These are phyloP conservation scores for Botrytis galanthina DNA, from an alignment of 2,329 filamentous ascomycete genomes.

Conservation along the genomic window DNA sequence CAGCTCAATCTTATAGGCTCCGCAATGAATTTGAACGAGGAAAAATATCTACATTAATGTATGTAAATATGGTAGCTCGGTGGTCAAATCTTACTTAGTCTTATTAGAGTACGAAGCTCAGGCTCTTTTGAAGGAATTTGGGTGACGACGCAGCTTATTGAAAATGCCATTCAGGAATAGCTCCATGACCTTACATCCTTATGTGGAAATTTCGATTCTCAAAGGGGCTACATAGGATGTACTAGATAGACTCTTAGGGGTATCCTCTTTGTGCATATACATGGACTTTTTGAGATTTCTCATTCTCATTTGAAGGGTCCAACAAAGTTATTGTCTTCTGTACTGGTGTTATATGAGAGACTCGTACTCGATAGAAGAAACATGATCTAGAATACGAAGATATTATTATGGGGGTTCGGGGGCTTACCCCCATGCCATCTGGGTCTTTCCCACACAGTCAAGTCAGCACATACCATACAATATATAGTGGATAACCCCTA, in stretches of 20 bases:
- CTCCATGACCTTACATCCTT: not conserved
- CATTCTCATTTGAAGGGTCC: not conserved
- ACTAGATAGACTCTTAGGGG: not conserved
- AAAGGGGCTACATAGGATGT: not conserved
- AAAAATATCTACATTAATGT: not conserved
- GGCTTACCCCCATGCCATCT: not conserved
- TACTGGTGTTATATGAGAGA: not conserved
- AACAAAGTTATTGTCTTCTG: not conserved
- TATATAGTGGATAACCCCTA: not conserved
- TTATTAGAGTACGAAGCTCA: not conserved
- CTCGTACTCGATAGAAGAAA: not conserved
- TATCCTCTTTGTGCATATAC: not conserved
- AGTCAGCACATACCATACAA: not conserved
- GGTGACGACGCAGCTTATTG: not conserved
- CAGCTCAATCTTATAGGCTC: not conserved
- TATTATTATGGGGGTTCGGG: not conserved
- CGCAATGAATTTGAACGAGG: not conserved
- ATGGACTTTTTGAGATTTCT: not conserved
- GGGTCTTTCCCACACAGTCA: not conserved
- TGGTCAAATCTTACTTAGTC: not conserved
- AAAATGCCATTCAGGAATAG: not conserved
- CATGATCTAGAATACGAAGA: not conserved
- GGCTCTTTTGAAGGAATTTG: not conserved
- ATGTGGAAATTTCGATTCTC: not conserved
- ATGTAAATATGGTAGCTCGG: not conserved